Conservation (phyloP, 2,329 filamentous ascomycete species). For the Pseudopithomyces chartarum region DNA sequence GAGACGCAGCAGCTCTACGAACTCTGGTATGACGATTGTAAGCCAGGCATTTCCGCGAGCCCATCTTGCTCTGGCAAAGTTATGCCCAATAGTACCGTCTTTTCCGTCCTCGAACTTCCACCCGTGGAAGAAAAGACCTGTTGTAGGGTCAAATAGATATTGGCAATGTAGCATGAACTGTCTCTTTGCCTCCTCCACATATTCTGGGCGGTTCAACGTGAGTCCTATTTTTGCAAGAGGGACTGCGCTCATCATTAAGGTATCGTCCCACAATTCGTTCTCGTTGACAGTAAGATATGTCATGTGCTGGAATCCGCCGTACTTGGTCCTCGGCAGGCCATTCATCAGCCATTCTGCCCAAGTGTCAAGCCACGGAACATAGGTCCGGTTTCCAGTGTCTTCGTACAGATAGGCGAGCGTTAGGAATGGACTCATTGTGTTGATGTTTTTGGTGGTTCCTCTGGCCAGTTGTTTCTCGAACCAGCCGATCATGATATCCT, state of each 20-base stretch:
- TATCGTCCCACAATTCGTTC: conserved; percentile 83
- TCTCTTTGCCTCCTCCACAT: conserved; percentile 76
- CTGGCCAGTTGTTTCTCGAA: conserved; percentile 70
- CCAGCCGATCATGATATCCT: conserved; percentile 74
- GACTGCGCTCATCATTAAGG: conserved; percentile 85
- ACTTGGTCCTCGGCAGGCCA: conserved; percentile 72
- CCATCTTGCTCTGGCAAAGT: conserved; percentile 62
- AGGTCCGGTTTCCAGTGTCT: conserved; percentile 69
- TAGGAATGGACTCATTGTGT: conserved; percentile 80
- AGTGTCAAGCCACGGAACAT: conserved; percentile 76
- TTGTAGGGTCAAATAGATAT: conserved; percentile 74
- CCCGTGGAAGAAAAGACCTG: conserved; percentile 80
- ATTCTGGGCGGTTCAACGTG: conserved; percentile 70
- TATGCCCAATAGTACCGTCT: conserved; percentile 58
- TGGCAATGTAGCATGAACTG: conserved; percentile 80
- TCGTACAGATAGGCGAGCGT: conserved; percentile 81
- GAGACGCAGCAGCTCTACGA: conserved; percentile 73
- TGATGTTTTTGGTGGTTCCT: conserved; percentile 83
- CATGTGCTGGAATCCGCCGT: conserved; percentile 75
- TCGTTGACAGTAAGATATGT: conserved; percentile 74
- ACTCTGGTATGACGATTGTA: conserved; percentile 82
- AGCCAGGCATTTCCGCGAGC: conserved; percentile 73
- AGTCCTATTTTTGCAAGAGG: conserved; percentile 80
- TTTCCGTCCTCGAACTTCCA: conserved; percentile 73
- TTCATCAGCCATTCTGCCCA: conserved; percentile 87